phyloP scores from a whole-genome alignment of 352 stramenopile genomes.

The Vaucheria bursata region DNA sequence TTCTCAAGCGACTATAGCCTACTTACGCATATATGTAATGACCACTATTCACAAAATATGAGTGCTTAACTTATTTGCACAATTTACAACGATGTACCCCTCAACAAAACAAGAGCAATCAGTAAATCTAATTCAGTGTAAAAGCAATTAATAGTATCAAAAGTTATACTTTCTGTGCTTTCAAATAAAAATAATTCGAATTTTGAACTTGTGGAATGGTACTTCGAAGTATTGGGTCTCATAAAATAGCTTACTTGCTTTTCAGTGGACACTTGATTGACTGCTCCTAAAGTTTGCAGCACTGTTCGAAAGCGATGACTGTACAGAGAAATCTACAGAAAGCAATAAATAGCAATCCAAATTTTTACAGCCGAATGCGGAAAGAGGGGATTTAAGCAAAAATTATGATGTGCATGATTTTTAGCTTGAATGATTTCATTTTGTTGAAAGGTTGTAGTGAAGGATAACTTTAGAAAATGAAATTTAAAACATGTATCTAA shows the following conservation, averaged over 20 bases:
- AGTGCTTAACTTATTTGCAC: no score
- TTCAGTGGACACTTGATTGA: conserved; percentile 92
- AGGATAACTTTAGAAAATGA: background rate
- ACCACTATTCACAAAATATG: no score
- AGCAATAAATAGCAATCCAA: conserved; percentile 10
- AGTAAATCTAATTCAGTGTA: background rate
- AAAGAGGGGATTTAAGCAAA: background rate
- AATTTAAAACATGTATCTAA: background rate
- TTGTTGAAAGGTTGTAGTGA: background rate
- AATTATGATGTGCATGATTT: background rate
- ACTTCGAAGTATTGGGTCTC: background rate
- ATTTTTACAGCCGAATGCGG: background rate
- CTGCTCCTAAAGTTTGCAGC: conserved; percentile 81
- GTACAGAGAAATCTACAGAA: conserved; percentile 70
- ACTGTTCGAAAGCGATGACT: conserved; percentile 89
- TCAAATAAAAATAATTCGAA: background rate
- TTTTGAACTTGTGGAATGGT: background rate
- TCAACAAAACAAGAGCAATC: no score
- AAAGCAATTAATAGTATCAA: background rate
- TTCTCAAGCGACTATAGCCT: no score
- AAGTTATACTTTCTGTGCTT: background rate
- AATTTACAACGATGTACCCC: no score
- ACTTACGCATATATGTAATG: no score
- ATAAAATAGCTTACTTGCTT: no score
- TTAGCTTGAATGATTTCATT: background rate